A percentile compares a stretch with the other conserved stretches of the same genome.
These are phyloP conservation scores for Dalbergia cultrata DNA, from an alignment of 306 rosid species.

Conservation along the genomic window DNA sequence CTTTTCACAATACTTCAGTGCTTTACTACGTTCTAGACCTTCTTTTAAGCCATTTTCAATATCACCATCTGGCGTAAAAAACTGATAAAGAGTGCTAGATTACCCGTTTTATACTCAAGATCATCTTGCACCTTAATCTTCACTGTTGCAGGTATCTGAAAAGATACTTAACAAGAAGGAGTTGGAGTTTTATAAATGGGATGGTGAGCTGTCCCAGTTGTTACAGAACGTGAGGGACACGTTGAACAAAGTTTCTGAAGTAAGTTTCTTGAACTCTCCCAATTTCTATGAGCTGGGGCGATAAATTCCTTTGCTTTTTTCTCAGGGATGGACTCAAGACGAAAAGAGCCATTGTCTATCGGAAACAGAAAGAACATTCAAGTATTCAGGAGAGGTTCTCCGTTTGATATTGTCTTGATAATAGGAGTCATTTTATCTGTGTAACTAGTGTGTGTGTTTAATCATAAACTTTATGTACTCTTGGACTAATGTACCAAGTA, in stretches of 20 bases:
- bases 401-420: conserved; percentile 77
- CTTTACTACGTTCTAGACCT: no score
- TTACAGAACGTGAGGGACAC: conserved; percentile 92
- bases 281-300: conserved; percentile 13
- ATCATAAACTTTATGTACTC: neutral
- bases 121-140: neutral
- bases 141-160: conserved; percentile 66
- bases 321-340: conserved; percentile 88
- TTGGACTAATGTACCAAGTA: neutral
- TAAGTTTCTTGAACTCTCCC: conserved; percentile 45
- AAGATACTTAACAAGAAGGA: conserved; percentile 74
- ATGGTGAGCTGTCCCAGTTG: conserved; percentile 77
- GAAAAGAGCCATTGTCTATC: conserved; percentile 94
- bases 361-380: conserved; percentile 96
- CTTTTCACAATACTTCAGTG: no score
- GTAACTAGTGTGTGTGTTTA: conserved; percentile 33
- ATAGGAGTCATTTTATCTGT: neutral
- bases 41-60: no score
- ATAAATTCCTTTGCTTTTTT: conserved; percentile 15
- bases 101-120: neutral
- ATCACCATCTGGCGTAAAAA: neutral
- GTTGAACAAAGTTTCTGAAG: conserved; percentile 90
- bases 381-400: conserved; percentile 88
- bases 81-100: no score
- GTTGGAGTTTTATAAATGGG: conserved; percentile 96